phyloP scores from a whole-genome alignment of 1,284 basidiomycete species.

The Naganishia liquefaciens region DNA sequence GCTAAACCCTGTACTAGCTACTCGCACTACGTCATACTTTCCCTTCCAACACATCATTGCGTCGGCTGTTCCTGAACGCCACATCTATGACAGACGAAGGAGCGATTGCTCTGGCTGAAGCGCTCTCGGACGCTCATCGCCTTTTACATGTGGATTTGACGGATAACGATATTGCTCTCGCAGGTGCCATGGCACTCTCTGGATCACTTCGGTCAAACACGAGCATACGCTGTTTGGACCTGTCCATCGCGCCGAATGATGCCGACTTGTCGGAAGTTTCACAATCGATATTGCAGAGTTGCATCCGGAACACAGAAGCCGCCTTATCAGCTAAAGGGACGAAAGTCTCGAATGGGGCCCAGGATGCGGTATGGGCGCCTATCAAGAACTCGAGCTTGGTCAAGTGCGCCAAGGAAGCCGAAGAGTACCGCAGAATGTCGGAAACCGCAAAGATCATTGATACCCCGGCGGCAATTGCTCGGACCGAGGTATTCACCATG shows the following conservation, averaged over 20 bases:
- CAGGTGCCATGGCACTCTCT: conserved; percentile 87
- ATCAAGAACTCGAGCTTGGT: conserved; percentile 57
- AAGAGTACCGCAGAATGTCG: conserved; percentile 47
- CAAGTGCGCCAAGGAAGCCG: conserved; percentile 52
- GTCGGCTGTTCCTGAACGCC: conserved; percentile 85
- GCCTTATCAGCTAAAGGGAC: conserved; percentile 47
- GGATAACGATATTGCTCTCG: conserved; percentile 76
- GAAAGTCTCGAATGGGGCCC: conserved; percentile 35
- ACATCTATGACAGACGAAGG: conserved; percentile 80
- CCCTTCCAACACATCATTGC: conserved; percentile 86
- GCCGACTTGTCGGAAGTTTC: conserved; percentile 72
- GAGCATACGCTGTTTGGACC: conserved; percentile 84
- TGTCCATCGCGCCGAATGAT: conserved; percentile 86
- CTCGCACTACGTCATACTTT: conserved; percentile 87
- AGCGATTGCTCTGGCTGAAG: conserved; percentile 93
- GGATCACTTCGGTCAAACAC: conserved; percentile 79
- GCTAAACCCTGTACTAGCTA: conserved; percentile 59
- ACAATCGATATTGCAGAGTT: conserved; percentile 61
- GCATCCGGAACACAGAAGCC: conserved; percentile 82
- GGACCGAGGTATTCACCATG: conserved; percentile 50
- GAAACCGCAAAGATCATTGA: conserved; percentile 44
- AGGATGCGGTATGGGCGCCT: conserved; percentile 55
- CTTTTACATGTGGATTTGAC: conserved; percentile 88
- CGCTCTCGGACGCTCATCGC: conserved; percentile 83
- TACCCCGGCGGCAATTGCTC: conserved; percentile 47